Evolutionary conservation across 305 asterid genomes (phyloP), one percentile per base, ranked within the genome.

Genomic region (Fraxinus platypoda): DNA sequence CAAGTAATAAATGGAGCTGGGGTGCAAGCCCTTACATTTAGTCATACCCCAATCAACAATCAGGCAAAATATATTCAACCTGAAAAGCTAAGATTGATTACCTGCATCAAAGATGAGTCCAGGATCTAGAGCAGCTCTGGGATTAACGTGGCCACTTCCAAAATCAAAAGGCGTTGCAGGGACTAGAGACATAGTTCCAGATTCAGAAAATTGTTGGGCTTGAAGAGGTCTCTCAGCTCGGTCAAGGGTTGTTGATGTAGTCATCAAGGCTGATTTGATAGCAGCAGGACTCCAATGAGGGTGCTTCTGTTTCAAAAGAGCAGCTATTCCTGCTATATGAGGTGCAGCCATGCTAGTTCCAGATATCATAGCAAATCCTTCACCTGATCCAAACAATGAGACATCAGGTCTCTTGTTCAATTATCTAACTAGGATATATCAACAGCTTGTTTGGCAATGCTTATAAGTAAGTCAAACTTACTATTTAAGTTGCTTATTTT

Each of bases 281-380:
- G 98, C 98, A 70, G 98, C 97, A 23, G 99, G 98, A 79, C 98
- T 97, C 99, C 99, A 97, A 81, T 87, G 98, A 88, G 98, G 99
- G 84, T 97, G 86, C 89, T 91, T 95, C 83, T 94, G 99, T 88
- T 97, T 97, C 88, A 97, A 79, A 46, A 97, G 98, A 82, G 99
- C 98, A 74, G 99, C 98, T 88, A 97, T 97, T 87, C 99, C 99
- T 8, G 99, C 97, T 84, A 97, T 94, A 80, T 97, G 99, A 23
- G 99, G 98, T 9, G 99, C 95, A 74, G 99, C 99, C 99, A 97
- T 97, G 96, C 99, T 97, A n/a, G 99, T 97, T 68, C 99, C 99
- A 2, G 99, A 97, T 84, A 97, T 91, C 98, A 97, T 89, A 1
- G 99, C 99, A 82, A 97, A 97, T 64, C 97, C 94, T 89, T 97